Evolutionary conservation across 148 eudicot species (phyloP).

Genomic region (Dysphania ambrosioides): DNA sequence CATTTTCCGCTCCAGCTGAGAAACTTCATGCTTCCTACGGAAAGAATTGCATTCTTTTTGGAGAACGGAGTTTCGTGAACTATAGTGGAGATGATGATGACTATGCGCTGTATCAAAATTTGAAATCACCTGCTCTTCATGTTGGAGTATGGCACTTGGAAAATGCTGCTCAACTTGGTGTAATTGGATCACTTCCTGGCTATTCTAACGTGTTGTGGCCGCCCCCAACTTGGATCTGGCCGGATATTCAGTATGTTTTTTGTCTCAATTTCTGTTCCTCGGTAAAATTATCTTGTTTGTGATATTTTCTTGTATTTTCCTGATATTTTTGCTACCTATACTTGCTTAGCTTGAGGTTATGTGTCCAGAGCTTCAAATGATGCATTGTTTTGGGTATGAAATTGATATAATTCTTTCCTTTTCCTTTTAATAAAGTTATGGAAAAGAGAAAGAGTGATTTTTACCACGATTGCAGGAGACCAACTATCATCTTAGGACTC

Average conservation of each 20-base stretch:
- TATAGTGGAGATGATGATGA: neutral
- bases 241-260: constrained; percentile 2
- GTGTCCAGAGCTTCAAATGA: too few species aligned
- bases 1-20: constrained; percentile 8
- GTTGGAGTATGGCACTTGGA: constrained; percentile 17
- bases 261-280: too few species aligned
- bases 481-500: too few species aligned
- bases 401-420: too few species aligned
- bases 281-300: too few species aligned
- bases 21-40: neutral
- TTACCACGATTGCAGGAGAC: too few species aligned
- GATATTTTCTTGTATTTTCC: too few species aligned
- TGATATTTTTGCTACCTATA: too few species aligned
- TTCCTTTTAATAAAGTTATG: too few species aligned
- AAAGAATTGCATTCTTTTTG: constrained; percentile 14
- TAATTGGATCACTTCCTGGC: neutral
- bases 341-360: too few species aligned
- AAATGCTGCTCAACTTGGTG: neutral
- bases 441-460: too few species aligned
- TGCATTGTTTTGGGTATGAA: too few species aligned
- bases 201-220: constrained; percentile 11
- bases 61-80: neutral
- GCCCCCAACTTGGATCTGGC: constrained; percentile 25
- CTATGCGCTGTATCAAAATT: neutral
- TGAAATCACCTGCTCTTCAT: neutral